These are phyloP conservation scores for Isatis tinctoria DNA, from an alignment of 345 rosid species.

Conservation along the genomic window DNA sequence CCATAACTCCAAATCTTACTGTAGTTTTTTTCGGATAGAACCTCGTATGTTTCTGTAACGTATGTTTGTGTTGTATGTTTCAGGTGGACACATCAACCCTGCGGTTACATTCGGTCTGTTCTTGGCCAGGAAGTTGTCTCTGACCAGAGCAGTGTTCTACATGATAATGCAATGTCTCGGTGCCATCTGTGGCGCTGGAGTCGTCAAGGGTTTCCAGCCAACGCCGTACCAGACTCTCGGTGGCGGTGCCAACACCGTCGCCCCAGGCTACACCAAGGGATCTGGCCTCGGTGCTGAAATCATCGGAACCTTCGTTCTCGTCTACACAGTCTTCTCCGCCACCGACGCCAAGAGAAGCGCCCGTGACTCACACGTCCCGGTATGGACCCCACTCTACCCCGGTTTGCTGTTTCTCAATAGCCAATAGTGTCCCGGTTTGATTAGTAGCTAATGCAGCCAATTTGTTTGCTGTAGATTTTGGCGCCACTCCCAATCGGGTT, in stretches of 20 bases:
- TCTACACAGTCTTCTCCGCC: constrained; percentile 45
- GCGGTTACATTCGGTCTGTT: constrained; percentile 37
- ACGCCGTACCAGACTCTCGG: constrained; percentile 29
- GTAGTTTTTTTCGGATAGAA: background rate
- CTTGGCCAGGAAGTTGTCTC: constrained; percentile 32
- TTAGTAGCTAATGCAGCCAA: background rate
- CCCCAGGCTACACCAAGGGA: constrained; percentile 43
- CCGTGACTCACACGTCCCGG: constrained; percentile 51
- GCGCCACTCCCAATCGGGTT: constrained; percentile 52
- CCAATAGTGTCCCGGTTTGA: background rate
- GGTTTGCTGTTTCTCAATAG: background rate
- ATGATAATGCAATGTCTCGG: constrained; percentile 41
- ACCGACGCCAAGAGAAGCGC: constrained; percentile 53
- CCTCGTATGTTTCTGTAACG: background rate
- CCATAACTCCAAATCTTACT: no score
- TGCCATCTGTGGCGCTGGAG: constrained; percentile 46
- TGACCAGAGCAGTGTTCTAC: constrained; percentile 33
- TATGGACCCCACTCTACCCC: background rate
- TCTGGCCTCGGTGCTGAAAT: constrained; percentile 44
- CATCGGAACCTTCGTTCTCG: constrained; percentile 39
- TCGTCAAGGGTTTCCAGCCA: constrained; percentile 44
- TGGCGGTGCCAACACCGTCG: constrained; percentile 47
- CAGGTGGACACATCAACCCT: constrained; percentile 50
- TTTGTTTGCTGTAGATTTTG: constrained; percentile 32
- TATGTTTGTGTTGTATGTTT: background rate